Evolutionary conservation across 176 grass and related monocot species (phyloP), one percentile per base, ranked within the genome.

Genomic region (Calamus simplicifolius): DNA sequence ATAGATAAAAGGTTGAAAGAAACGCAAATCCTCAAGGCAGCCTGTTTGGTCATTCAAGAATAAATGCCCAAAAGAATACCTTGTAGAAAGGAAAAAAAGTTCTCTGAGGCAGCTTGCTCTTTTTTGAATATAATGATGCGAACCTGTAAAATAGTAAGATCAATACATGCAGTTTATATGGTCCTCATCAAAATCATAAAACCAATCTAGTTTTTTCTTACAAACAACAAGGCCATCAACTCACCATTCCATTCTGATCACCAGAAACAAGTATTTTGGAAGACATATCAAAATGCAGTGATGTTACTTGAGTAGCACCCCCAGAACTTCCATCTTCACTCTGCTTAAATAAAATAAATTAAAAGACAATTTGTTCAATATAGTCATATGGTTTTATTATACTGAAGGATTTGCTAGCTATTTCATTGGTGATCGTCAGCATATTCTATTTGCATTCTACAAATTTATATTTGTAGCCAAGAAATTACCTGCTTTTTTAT

Each of bases 61-160:
- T 43, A 43, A 43, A 43, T 43, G 35, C 35, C 35, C 35, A 43
- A 43, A 12, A 43, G 35, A 52, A 26, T 86, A 98, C 93, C 93
- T 23, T 92, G 85, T 51, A 98, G 78, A 85, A 98, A 83, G 43
- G 87, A 88, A 56, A 98, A 83, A 49, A 83, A 79, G 18, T 73
- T 89, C 16, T 83, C 79, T 2, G 69, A 75, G 16, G 75, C 28
- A 6, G 31, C 27, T 3, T 72, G 75, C 51, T 85, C 81, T 70
- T 92, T 98, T 61, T 79, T 92, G 65, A 98, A 92, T 66, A 76
- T 78, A 69, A 88, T 83, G 57, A 98, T 55, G 35, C 63, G 73
- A 49, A 98, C 69, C 87, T 98, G 72, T 4, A 77, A 79, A 67
- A 72, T 19, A 54, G 16, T 16, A 54, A 52, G 27, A 14, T 19